Conservation (phyloP, 2,329 filamentous ascomycete species). For the Phaeosphaeriaceae sp. region DNA sequence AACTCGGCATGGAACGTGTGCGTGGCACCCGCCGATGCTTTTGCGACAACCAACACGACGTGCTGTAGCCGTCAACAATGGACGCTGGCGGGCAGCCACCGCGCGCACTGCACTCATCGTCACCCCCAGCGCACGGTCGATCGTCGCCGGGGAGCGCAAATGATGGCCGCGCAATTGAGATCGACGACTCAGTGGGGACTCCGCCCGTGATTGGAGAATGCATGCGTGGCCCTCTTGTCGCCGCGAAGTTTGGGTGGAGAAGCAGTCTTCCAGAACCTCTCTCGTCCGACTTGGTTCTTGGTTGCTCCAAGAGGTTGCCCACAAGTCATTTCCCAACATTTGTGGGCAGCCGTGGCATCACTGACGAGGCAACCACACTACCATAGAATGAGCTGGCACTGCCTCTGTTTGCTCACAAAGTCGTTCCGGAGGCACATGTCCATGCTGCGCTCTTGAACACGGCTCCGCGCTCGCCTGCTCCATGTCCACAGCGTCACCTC, state of each 20-base stretch:
- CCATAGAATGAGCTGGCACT: constrained; percentile 2
- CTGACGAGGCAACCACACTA: constrained; percentile 3
- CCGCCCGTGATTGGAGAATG: constrained; percentile 21
- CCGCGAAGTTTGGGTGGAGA: constrained; percentile 28
- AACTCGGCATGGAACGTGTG: constrained; percentile 26
- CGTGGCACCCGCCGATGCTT: constrained; percentile 23
- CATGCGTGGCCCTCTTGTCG: constrained; percentile 31
- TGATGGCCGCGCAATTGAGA: constrained; percentile 40
- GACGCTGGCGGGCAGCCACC: constrained; percentile 2
- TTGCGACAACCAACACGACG: neutral
- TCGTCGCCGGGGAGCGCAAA: constrained; percentile 9
- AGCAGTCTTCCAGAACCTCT: constrained; percentile 34
- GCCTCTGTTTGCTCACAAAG: neutral
- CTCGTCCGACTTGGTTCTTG: constrained; percentile 22
- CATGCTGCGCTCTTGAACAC: constrained; percentile 3
- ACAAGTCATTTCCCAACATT: constrained; percentile 24
- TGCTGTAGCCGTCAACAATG: constrained; percentile 1
- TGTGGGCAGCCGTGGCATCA: constrained; percentile 10
- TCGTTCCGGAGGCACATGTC: neutral
- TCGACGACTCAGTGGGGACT: constrained; percentile 28
- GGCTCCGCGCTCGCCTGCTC: neutral
- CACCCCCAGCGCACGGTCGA: constrained; percentile 7
- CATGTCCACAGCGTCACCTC: neutral
- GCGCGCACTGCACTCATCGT: constrained; percentile 1
- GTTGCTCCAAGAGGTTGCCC: constrained; percentile 15